These are phyloP conservation scores for Apiotrichum siamense DNA, from an alignment of 1,284 basidiomycete genomes.

Conservation along the genomic window DNA sequence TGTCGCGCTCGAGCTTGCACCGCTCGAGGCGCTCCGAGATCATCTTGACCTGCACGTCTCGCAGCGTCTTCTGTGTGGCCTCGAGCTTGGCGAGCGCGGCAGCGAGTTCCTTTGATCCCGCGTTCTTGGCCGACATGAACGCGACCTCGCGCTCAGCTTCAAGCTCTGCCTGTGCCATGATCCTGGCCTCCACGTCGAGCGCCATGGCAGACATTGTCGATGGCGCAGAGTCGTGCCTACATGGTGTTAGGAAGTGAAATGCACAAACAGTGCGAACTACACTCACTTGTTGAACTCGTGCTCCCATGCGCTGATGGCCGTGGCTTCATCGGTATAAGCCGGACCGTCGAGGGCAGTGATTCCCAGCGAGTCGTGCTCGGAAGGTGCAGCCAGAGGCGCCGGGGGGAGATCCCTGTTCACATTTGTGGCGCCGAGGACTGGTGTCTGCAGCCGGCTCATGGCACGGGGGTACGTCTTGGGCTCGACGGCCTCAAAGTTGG, in stretches of 20 bases:
- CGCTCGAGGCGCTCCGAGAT: slow-evolving; percentile 40
- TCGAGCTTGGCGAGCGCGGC: slow-evolving; percentile 30
- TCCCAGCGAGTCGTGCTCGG: slow-evolving; percentile 12
- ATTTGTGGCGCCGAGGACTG: neutral
- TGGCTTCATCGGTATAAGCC: neutral
- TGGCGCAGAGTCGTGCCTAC: neutral
- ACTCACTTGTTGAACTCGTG: neutral
- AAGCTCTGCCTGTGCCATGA: neutral
- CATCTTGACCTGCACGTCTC: slow-evolving; percentile 39
- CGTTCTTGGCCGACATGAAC: neutral
- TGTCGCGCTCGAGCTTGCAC: slow-evolving; percentile 26
- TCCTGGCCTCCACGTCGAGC: neutral
- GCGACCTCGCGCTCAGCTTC: neutral
- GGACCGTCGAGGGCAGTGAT: slow-evolving; percentile 12
- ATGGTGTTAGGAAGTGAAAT: neutral
- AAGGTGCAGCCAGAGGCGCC: neutral
- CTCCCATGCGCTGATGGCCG: neutral
- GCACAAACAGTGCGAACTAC: no score
- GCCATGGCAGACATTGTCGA: neutral
- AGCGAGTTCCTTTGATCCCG: slow-evolving; percentile 10
- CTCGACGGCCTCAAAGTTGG: neutral
- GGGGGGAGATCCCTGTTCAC: neutral
- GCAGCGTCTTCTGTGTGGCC: slow-evolving; percentile 30
- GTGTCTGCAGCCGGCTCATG: neutral
- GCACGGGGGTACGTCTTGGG: neutral